These are phyloP conservation scores for Sedum album DNA, from an alignment of 164 flowering plant genomes.

Conservation along the genomic window DNA sequence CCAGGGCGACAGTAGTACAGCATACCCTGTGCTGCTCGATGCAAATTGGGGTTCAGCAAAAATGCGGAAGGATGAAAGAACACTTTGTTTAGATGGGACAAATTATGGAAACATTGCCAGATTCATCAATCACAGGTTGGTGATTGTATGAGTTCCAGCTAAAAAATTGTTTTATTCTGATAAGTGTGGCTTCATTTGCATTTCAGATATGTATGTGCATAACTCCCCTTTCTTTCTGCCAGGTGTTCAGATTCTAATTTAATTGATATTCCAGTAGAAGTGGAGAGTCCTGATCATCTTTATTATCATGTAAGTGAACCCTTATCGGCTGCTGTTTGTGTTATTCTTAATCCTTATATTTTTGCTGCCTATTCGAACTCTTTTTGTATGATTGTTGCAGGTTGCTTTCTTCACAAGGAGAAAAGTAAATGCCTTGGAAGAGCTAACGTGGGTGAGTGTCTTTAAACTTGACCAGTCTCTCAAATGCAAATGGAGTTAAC, in stretches of 20 bases:
- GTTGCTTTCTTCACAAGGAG: conserved; percentile 84
- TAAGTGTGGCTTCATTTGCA: not conserved
- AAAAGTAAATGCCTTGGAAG: conserved; percentile 67
- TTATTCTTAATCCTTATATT: not conserved
- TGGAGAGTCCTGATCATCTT: conserved; percentile 48
- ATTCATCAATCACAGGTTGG: not conserved
- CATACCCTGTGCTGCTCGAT: conserved; percentile 61
- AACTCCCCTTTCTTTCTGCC: not conserved
- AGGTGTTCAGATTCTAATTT: conserved; percentile 64
- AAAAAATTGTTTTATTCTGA: not conserved
- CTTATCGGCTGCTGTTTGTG: not conserved
- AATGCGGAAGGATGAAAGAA: conserved; percentile 51
- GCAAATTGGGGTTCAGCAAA: conserved; percentile 66
- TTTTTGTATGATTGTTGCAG: conserved; percentile 30
- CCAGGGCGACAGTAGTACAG: conserved; percentile 19
- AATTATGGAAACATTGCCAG: conserved; percentile 58
- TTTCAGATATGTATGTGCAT: not conserved
- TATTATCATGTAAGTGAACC: conserved; percentile 70
- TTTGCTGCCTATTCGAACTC: not conserved
- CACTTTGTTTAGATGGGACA: conserved; percentile 74
- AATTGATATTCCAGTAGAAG: not conserved
- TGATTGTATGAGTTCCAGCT: not conserved
- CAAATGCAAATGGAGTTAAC: not conserved
- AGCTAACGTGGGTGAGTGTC: conserved; percentile 71
- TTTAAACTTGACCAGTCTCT: not conserved